Evolutionary conservation across 257 asterid species (phyloP).

Genomic region (Ballota nigra): DNA sequence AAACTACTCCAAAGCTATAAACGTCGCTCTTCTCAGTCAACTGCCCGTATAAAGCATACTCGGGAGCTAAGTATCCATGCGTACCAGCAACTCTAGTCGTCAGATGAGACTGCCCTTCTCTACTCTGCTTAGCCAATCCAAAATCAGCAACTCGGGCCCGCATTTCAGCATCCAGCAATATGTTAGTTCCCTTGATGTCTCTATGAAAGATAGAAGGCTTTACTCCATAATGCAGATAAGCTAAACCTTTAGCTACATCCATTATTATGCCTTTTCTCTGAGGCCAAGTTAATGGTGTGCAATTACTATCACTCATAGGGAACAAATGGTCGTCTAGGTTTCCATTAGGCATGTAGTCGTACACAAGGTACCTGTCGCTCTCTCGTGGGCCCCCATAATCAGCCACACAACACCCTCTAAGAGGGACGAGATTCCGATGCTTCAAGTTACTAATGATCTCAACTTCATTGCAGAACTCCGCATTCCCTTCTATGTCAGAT

Average conservation of each 20-base stretch:
- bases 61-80: conserved; percentile 90
- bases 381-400: conserved; percentile 41
- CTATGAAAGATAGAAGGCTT: conserved; percentile 83
- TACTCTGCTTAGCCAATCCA: conserved; percentile 69
- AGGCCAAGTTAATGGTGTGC: conserved; percentile 65
- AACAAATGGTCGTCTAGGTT: conserved; percentile 84
- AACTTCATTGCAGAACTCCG: conserved; percentile 86
- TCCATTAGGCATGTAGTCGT: conserved; percentile 88
- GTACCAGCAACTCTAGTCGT: conserved; percentile 95
- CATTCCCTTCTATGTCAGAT: conserved; percentile 70
- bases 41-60: conserved; percentile 88
- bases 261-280: conserved; percentile 68
- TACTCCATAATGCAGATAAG: conserved; percentile 79
- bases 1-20: conserved; percentile 84
- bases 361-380: conserved; percentile 67
- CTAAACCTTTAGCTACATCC: conserved; percentile 81
- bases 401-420: conserved; percentile 81
- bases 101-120: conserved; percentile 84
- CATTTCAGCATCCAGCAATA: conserved; percentile 73
- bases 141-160: conserved; percentile 93
- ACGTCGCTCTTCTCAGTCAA: conserved; percentile 89
- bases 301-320: conserved; percentile 10
- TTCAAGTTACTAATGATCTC: conserved; percentile 88
- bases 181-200: conserved; percentile 84
- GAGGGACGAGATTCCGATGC: conserved; percentile 86